Evolutionary conservation across 495 filamentous ascomycete genomes (phyloP).

Genomic region (Staphylotrichum longicolle): DNA sequence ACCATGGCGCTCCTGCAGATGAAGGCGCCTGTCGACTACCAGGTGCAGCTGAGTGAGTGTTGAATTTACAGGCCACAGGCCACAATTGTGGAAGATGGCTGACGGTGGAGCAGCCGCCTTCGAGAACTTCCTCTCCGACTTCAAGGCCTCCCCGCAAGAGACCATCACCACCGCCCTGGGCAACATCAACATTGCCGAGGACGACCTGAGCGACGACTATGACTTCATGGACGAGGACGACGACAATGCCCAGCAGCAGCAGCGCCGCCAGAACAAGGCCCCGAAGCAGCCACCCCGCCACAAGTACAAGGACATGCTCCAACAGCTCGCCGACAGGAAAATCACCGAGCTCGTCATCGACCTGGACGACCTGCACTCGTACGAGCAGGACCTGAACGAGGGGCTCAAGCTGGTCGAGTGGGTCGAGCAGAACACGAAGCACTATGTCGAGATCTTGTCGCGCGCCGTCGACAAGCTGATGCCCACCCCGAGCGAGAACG

Average conservation of each 20-base stretch:
- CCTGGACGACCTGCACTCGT: conserved; percentile 80
- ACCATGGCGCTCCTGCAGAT: conserved; percentile 79
- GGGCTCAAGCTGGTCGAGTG: conserved; percentile 77
- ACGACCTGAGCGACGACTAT: conserved; percentile 88
- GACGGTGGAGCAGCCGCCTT: conserved; percentile 61
- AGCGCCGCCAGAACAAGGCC: conserved; percentile 46
- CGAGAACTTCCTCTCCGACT: conserved; percentile 79
- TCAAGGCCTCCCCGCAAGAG: conserved; percentile 80
- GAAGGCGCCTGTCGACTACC: conserved; percentile 76
- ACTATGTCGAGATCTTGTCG: conserved; percentile 90
- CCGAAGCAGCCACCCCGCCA: conserved; percentile 56
- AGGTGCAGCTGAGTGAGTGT: conserved; percentile 69
- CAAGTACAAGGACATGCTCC: conserved; percentile 90
- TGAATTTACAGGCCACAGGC: too few relatives aligned
- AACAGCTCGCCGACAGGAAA: conserved; percentile 79
- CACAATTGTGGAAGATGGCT: not conserved
- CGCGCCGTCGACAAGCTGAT: conserved; percentile 83
- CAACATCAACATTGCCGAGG: conserved; percentile 81
- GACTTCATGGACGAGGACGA: conserved; percentile 91
- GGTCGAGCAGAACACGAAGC: conserved; percentile 85
- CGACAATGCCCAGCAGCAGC: conserved; percentile 48
- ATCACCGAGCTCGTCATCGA: conserved; percentile 76
- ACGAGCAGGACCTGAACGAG: conserved; percentile 65
- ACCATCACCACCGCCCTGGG: conserved; percentile 72
- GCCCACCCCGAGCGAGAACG: conserved; percentile 72